Percentiles rank a stretch among this genome's conserved stretches.
These are phyloP conservation scores for Melampsora larici-populina DNA, from an alignment of 1,284 basidiomycete species.

Conservation along the genomic window DNA sequence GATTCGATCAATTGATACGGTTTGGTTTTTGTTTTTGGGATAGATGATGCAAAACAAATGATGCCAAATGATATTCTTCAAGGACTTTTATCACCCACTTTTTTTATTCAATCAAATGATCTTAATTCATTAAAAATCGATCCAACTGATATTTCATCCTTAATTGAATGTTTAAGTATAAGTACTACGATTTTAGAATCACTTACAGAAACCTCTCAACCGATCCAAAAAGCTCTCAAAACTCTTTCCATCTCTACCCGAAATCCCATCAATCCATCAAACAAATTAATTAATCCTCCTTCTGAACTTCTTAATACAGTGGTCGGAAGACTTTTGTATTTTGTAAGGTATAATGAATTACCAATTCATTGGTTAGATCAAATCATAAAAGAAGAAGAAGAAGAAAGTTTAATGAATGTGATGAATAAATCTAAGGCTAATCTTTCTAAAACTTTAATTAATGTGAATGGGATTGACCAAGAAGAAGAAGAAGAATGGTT, in stretches of 20 bases:
- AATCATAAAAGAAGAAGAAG: neutral
- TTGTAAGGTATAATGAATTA: neutral
- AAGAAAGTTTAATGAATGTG: neutral
- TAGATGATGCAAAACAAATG: neutral
- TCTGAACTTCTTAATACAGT: neutral
- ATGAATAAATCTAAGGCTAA: conserved; percentile 18
- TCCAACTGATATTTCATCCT: neutral
- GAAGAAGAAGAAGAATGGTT: neutral
- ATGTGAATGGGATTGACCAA: conserved; percentile 2
- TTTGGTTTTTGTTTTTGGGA: neutral
- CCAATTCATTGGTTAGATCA: neutral
- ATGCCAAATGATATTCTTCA: neutral
- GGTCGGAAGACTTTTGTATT: neutral
- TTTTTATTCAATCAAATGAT: neutral
- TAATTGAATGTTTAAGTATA: neutral
- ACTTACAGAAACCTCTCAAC: neutral
- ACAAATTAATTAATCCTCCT: neutral
- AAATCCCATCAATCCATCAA: neutral
- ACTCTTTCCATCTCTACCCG: neutral
- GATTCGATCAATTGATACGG: no score
- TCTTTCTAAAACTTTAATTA: conserved; percentile 14
- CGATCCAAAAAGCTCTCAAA: neutral
- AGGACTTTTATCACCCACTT: neutral
- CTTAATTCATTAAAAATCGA: neutral
- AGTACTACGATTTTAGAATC: neutral